Evolutionary conservation across 352 stramenopile species (phyloP).

Genomic region (Phytophthora idaei): DNA sequence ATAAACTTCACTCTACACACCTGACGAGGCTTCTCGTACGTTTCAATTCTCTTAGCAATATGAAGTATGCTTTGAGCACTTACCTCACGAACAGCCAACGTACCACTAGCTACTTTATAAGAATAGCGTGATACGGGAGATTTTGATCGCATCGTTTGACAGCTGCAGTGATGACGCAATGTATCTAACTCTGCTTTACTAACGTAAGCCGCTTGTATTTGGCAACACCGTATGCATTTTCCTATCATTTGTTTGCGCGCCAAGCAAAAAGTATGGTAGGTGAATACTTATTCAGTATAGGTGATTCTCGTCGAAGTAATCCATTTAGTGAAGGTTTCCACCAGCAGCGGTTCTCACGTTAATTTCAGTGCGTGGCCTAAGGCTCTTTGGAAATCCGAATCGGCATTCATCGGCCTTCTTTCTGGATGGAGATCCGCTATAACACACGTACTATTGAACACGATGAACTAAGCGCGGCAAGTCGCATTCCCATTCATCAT

Average conservation of each 20-base stretch:
- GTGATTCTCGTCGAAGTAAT: no score
- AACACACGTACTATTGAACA: no score
- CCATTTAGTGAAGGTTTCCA: no score
- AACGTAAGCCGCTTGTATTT: conserved; percentile 36
- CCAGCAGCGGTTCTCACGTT: no score
- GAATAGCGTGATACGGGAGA: neutral
- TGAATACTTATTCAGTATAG: neutral
- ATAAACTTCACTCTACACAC: neutral
- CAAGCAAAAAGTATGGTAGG: conserved; percentile 1
- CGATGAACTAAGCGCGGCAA: no score
- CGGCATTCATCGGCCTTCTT: no score
- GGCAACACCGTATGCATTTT: conserved; percentile 30
- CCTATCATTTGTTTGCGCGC: conserved; percentile 32
- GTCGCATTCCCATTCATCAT: no score
- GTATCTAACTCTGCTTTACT: conserved; percentile 32
- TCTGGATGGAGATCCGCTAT: no score
- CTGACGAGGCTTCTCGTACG: neutral
- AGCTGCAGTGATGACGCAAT: conserved; percentile 9
- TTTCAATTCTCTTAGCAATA: conserved; percentile 4
- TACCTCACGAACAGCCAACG: neutral
- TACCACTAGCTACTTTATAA: conserved; percentile 3
- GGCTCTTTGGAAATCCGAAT: no score
- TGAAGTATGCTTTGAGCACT: conserved; percentile 6
- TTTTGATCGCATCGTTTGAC: conserved; percentile 11
- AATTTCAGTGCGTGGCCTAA: no score